Evolutionary conservation across 306 rosid species (phyloP).

Genomic region (Mucuna pruriens): DNA sequence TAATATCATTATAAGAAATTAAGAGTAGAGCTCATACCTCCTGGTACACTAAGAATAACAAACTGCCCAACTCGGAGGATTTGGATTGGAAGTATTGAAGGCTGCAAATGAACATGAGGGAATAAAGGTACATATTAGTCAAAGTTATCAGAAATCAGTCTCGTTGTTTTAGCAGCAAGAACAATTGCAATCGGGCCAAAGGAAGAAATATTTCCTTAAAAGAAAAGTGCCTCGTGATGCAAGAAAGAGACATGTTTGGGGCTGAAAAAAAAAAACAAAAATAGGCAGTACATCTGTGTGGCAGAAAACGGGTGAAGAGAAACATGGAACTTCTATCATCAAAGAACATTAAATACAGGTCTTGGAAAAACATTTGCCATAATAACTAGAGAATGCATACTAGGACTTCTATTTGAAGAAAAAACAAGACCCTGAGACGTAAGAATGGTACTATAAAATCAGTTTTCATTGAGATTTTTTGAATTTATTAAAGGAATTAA

Average conservation of each 20-base stretch:
- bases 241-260: background rate
- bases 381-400: slow-evolving; percentile 18
- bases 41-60: slow-evolving; percentile 89
- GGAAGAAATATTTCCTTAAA: background rate
- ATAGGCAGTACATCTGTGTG: background rate
- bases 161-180: background rate
- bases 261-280: background rate
- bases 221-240: background rate
- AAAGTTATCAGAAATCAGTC: slow-evolving; percentile 5
- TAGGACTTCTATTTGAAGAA: background rate
- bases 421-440: background rate
- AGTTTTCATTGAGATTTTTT: background rate
- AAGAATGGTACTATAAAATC: background rate
- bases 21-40: slow-evolving; percentile 60
- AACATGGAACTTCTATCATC: background rate
- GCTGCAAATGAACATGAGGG: slow-evolving; percentile 55
- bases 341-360: slow-evolving; percentile 7
- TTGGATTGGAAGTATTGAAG: slow-evolving; percentile 97
- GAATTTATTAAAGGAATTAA: slow-evolving; percentile 5
- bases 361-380: background rate
- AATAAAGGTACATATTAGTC: slow-evolving; percentile 28
- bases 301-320: slow-evolving; percentile 19
- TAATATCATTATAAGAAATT: background rate
- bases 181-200: background rate
- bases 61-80: slow-evolving; percentile 84